These are phyloP conservation scores for Podospora anserina DNA, from an alignment of 495 filamentous ascomycete species.

Conservation along the genomic window DNA sequence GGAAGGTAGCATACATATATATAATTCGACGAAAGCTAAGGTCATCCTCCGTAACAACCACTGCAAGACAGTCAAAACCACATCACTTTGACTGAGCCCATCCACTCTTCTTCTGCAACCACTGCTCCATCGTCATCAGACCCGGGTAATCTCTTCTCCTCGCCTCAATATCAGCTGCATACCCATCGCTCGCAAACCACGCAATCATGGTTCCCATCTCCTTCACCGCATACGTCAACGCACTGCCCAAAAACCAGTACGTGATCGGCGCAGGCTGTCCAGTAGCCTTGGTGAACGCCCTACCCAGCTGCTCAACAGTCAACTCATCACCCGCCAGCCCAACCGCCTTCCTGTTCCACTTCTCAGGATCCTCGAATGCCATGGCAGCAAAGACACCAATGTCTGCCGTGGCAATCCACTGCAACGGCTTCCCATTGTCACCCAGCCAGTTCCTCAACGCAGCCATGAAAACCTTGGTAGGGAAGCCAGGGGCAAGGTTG, in stretches of 20 bases:
- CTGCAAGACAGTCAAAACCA: not conserved
- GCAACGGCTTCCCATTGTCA: conserved; percentile 42
- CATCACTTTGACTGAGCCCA: not conserved
- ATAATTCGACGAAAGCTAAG: no score
- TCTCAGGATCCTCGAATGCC: conserved; percentile 47
- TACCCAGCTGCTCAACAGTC: conserved; percentile 38
- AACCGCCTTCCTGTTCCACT: conserved; percentile 39
- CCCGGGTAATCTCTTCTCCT: conserved; percentile 37
- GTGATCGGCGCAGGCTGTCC: conserved; percentile 38
- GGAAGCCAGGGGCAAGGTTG: conserved; percentile 56
- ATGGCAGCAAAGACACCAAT: conserved; percentile 64
- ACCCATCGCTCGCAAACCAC: conserved; percentile 48
- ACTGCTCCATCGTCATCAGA: conserved; percentile 42
- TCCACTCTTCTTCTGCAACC: conserved; percentile 26
- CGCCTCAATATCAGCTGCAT: conserved; percentile 40
- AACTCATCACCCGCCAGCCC: conserved; percentile 48
- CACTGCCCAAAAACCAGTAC: conserved; percentile 39
- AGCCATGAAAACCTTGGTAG: conserved; percentile 58
- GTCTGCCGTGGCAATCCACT: conserved; percentile 56
- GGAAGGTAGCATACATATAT: no score
- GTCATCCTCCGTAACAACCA: no score
- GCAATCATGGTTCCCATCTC: conserved; percentile 45
- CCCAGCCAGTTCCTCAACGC: conserved; percentile 47
- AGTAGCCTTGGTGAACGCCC: conserved; percentile 38
- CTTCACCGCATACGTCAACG: conserved; percentile 37